Evolutionary conservation across 2,329 filamentous ascomycete genomes (phyloP).

Genomic region (Epichloe uncinata): DNA sequence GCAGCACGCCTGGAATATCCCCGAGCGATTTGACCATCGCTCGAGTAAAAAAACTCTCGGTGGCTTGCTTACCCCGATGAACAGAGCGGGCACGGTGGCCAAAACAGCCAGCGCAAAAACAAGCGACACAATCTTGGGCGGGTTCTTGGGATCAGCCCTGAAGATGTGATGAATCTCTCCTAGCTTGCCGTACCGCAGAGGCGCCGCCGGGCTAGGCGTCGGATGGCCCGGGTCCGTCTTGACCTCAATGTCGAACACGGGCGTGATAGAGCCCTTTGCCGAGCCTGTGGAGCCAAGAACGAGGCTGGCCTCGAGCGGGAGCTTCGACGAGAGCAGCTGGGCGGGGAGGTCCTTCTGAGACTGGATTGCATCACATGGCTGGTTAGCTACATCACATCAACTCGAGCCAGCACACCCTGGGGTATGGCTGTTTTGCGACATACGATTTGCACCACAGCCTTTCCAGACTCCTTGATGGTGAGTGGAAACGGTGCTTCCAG

Average conservation of each 20-base stretch:
- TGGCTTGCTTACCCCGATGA: slow-evolving; percentile 42
- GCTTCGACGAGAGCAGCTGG: slow-evolving; percentile 57
- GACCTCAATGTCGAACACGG: slow-evolving; percentile 61
- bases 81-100: slow-evolving; percentile 59
- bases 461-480: slow-evolving; percentile 74
- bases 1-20: neutral
- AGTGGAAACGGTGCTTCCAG: slow-evolving; percentile 82
- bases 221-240: slow-evolving; percentile 48
- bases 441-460: slow-evolving; percentile 76
- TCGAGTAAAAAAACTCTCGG: no score
- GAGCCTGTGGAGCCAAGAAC: slow-evolving; percentile 79
- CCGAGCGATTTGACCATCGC: no score
- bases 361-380: slow-evolving; percentile 33
- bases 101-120: slow-evolving; percentile 63
- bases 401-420: neutral
- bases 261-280: slow-evolving; percentile 50
- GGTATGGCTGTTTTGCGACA: slow-evolving; percentile 19
- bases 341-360: slow-evolving; percentile 77
- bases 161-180: slow-evolving; percentile 87
- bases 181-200: slow-evolving; percentile 72
- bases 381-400: neutral
- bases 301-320: slow-evolving; percentile 65
- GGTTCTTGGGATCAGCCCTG: slow-evolving; percentile 63
- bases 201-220: slow-evolving; percentile 46
- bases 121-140: slow-evolving; percentile 65